A percentile compares a stretch with the other conserved stretches of the same genome.
Evolutionary conservation across 202 grass and related monocot species (phyloP).

Genomic region (Setaria viridis): DNA sequence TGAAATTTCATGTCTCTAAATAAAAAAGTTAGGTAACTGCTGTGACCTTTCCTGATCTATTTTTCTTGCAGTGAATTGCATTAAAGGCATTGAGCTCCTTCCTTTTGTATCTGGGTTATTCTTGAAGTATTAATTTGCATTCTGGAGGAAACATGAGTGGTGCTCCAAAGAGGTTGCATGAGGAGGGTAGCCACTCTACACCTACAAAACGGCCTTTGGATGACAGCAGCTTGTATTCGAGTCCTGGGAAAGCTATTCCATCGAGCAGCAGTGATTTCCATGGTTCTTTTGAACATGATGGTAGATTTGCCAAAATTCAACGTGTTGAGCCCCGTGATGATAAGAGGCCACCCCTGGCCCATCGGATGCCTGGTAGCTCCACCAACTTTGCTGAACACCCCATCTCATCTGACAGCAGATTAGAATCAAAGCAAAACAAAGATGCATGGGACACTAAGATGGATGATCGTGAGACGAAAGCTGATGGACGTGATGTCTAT

Average conservation of each 20-base stretch:
- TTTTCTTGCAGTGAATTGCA: slow-evolving; percentile 39
- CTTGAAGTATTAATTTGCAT: slow-evolving; percentile 14
- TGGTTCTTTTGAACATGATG: slow-evolving; percentile 73
- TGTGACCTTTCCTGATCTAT: slow-evolving; percentile 22
- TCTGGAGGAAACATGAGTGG: slow-evolving; percentile 70
- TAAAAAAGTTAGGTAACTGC: background rate
- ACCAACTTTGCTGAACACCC: slow-evolving; percentile 53
- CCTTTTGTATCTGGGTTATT: slow-evolving; percentile 12
- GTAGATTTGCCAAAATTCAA: slow-evolving; percentile 66
- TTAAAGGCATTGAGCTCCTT: slow-evolving; percentile 19
- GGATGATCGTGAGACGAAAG: slow-evolving; percentile 60
- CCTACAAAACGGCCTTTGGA: slow-evolving; percentile 75
- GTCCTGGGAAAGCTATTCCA: slow-evolving; percentile 62
- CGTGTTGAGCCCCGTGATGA: slow-evolving; percentile 84
- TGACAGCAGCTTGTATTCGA: slow-evolving; percentile 57
- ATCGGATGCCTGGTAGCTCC: slow-evolving; percentile 54
- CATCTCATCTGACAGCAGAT: slow-evolving; percentile 59
- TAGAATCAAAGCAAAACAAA: slow-evolving; percentile 69
- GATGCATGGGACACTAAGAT: slow-evolving; percentile 55
- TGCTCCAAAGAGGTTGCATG: slow-evolving; percentile 75
- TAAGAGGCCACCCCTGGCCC: slow-evolving; percentile 58
- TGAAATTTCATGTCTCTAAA: slow-evolving; percentile 6
- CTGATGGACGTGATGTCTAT: slow-evolving; percentile 49
- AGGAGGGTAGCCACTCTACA: slow-evolving; percentile 73
- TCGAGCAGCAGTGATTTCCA: slow-evolving; percentile 62